These are phyloP conservation scores for Lachancea kluyveri DNA, from an alignment of 805 yeast genomes.

Conservation along the genomic window DNA sequence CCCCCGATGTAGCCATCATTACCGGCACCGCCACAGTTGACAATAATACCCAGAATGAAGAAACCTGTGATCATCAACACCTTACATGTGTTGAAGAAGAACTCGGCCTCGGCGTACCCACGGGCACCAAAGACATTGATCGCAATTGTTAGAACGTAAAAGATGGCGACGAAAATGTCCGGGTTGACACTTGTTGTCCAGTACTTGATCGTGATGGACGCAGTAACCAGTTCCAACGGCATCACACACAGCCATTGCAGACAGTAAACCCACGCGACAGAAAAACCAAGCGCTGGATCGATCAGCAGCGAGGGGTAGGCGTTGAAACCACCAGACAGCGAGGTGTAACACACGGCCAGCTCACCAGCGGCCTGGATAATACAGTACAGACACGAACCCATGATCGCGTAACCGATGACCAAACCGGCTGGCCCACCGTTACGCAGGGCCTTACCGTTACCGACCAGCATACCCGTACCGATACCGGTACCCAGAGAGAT, in stretches of 20 bases:
- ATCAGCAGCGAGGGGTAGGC: constrained; percentile 49
- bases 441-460: constrained; percentile 43
- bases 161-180: constrained; percentile 51
- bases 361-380: constrained; percentile 64
- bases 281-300: constrained; percentile 53
- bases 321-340: constrained; percentile 58
- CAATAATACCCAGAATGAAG: constrained; percentile 44
- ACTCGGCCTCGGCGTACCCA: constrained; percentile 58
- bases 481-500: constrained; percentile 82
- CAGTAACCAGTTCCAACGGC: constrained; percentile 60
- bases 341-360: constrained; percentile 53
- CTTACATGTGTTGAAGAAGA: constrained; percentile 60
- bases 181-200: constrained; percentile 52
- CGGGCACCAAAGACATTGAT: constrained; percentile 49
- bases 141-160: constrained; percentile 39
- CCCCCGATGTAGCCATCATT: constrained; percentile 44
- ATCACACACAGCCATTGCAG: constrained; percentile 58
- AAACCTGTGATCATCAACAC: constrained; percentile 56
- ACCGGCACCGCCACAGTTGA: constrained; percentile 38
- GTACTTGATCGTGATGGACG: constrained; percentile 52
- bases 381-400: constrained; percentile 52
- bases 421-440: constrained; percentile 44
- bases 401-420: constrained; percentile 50
- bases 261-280: constrained; percentile 58
- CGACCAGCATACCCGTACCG: constrained; percentile 68